A percentile compares a stretch with the other conserved stretches of the same genome.
Conservation (phyloP, 495 filamentous ascomycete genomes). For the Neurospora tetraspora region DNA sequence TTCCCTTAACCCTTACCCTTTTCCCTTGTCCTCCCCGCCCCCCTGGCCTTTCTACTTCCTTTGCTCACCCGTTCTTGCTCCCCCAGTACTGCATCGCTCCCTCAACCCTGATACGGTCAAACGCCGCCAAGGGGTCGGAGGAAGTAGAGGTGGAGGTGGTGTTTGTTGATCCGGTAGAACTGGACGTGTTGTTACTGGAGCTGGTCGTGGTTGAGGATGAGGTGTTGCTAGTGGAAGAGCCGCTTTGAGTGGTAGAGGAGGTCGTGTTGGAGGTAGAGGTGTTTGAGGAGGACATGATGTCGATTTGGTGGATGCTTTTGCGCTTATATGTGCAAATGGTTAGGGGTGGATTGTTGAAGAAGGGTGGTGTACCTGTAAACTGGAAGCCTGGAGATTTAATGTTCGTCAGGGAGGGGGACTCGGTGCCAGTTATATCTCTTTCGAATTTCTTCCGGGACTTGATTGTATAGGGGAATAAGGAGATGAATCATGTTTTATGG, state of each 20-base stretch:
- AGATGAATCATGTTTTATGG: not conserved
- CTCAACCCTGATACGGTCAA: not conserved
- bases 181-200: not conserved
- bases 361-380: too few species aligned
- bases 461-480: accelerated
- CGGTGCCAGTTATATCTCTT: not conserved
- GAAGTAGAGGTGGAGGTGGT: not conserved
- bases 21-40: too few species aligned
- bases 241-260: not conserved
- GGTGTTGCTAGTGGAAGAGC: not conserved
- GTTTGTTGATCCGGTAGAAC: not conserved
- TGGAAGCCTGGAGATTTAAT: too few species aligned
- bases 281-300: not conserved
- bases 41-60: too few species aligned
- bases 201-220: not conserved
- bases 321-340: not conserved
- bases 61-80: not conserved
- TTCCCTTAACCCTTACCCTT: too few species aligned
- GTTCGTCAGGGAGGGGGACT: not conserved
- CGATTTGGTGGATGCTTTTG: not conserved
- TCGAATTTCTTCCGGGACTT: not conserved
- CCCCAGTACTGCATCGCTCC: not conserved
- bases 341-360: not conserved
- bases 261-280: not conserved
- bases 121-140: not conserved